Percentiles rank a stretch among this genome's conserved stretches.
These are phyloP conservation scores for Phlebopus sp. DNA, from an alignment of 1,284 basidiomycete genomes.

Conservation along the genomic window DNA sequence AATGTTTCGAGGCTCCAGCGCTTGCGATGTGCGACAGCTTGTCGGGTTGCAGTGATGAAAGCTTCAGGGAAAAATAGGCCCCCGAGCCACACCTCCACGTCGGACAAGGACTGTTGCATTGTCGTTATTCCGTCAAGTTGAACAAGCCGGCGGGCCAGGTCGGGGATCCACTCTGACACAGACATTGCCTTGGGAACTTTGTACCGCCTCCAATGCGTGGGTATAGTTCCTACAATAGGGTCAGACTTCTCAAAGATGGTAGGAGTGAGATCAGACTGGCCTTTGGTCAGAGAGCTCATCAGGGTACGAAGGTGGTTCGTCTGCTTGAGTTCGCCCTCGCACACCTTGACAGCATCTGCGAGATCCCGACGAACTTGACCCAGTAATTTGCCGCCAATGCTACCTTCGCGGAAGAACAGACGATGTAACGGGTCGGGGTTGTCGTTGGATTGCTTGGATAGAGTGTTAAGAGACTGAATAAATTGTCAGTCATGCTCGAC, in stretches of 20 bases:
- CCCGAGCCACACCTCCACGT: conserved; percentile 86
- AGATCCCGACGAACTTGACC: conserved; percentile 79
- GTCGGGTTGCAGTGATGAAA: conserved; percentile 91
- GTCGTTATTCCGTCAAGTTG: conserved; percentile 79
- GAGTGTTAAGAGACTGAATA: conserved; percentile 56
- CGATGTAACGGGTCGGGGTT: conserved; percentile 84
- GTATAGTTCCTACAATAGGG: conserved; percentile 68
- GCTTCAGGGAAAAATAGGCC: conserved; percentile 95
- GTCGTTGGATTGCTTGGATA: conserved; percentile 63
- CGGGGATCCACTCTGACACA: conserved; percentile 82
- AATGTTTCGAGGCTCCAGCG: conserved; percentile 92
- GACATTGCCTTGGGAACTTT: conserved; percentile 81
- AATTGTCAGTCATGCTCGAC: conserved; percentile 2
- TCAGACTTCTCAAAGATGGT: conserved; percentile 9
- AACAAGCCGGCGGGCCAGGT: conserved; percentile 72
- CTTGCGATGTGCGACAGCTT: conserved; percentile 87
- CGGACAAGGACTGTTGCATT: conserved; percentile 58
- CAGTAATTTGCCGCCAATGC: conserved; percentile 75
- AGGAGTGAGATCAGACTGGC: conserved; percentile 36
- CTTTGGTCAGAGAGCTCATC: conserved; percentile 87
- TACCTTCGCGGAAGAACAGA: conserved; percentile 86
- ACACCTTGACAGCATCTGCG: conserved; percentile 77
- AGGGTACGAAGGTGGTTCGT: conserved; percentile 89
- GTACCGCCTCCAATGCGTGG: conserved; percentile 84
- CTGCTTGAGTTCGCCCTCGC: conserved; percentile 85